Conservation (phyloP, 1,284 basidiomycete species). For the Cystobasidiaceae sp. region DNA sequence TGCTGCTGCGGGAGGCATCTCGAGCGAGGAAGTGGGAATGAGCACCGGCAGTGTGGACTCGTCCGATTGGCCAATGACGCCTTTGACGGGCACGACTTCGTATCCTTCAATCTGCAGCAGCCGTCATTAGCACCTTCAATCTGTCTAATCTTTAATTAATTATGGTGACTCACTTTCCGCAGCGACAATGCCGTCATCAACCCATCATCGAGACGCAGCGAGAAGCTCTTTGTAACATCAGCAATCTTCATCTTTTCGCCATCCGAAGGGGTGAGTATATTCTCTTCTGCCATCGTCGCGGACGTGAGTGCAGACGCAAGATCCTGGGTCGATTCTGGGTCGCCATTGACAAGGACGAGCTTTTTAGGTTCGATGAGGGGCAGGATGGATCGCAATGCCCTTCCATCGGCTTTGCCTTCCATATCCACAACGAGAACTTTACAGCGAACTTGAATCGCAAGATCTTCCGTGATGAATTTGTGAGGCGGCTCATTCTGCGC, state of each 20-base stretch:
- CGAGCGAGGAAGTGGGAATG: slow-evolving; percentile 37
- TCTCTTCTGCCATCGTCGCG: slow-evolving; percentile 75
- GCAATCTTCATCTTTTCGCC: slow-evolving; percentile 81
- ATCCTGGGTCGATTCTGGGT: slow-evolving; percentile 59
- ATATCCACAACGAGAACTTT: slow-evolving; percentile 86
- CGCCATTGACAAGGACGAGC: slow-evolving; percentile 82
- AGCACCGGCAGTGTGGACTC: slow-evolving; percentile 62
- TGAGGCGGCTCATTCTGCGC: slow-evolving; percentile 69
- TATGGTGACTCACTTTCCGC: slow-evolving; percentile 61
- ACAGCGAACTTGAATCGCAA: slow-evolving; percentile 74
- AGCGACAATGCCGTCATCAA: slow-evolving; percentile 73
- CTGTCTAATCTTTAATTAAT: not conserved
- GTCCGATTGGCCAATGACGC: slow-evolving; percentile 71
- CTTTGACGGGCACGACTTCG: slow-evolving; percentile 85
- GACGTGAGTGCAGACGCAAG: slow-evolving; percentile 73
- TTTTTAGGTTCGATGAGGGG: slow-evolving; percentile 94
- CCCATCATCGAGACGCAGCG: slow-evolving; percentile 85
- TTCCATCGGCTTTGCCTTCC: slow-evolving; percentile 91
- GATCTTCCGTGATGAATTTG: slow-evolving; percentile 73
- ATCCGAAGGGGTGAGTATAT: slow-evolving; percentile 72
- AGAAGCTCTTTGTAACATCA: slow-evolving; percentile 90
- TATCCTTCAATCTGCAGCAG: slow-evolving; percentile 82
- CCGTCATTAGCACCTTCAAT: slow-evolving; percentile 8
- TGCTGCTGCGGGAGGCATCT: not conserved
- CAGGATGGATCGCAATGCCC: slow-evolving; percentile 92